Base-by-base conservation (phyloP, 2,329 filamentous ascomycete species). In the Ramularia endophylla region DNA sequence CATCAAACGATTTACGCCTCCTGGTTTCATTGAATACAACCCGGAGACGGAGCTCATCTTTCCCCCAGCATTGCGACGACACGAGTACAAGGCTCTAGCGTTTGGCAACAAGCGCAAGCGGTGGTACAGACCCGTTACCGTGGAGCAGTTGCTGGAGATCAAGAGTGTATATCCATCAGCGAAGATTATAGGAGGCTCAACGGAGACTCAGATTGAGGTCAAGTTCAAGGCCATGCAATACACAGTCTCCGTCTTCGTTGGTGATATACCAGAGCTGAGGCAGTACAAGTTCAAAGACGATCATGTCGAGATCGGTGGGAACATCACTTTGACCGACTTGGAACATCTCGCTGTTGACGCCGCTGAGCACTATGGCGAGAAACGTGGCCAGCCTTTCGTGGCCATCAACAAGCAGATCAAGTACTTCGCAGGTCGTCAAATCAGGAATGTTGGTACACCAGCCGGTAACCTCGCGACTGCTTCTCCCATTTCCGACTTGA, bases 171-270 rank as follows among this genome's bases (percentile, higher is more conserved):
- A 87, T 52, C 90, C 90, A 0, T 80, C 82, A 18, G 87, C 90
- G 4, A 98, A 97, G 65, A 80, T 98, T 47, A 95, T 98, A 47
- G 90, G 88, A 36, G 92, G 92, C 47, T 95, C 88, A 61, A 94
- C 89, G 2, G 92, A 98, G 65, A 97, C 90, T 0, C 92, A 97
- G 65, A 97, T 98, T 46, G 92, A 98, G 66, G 85, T 94, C 68
- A 95, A 95, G 66, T 97, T 98, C 76, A 97, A 97, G 69, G 87
- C 83, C 1, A 78, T 95, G 72, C 78, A 88, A 55, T 97, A 97
- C 60, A 83, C 83, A 3, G 80, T 86, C 1, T 95, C 89, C 0
- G 85, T 98, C 0, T 97, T 84, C 52, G 85, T 97, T 8, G 89
- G 90, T 8, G 92, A 98, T 57, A 95, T 98, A 44, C 72, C 86